Base-by-base conservation (phyloP, 2,329 filamentous ascomycete species). In the Clonostachys sp. region DNA sequence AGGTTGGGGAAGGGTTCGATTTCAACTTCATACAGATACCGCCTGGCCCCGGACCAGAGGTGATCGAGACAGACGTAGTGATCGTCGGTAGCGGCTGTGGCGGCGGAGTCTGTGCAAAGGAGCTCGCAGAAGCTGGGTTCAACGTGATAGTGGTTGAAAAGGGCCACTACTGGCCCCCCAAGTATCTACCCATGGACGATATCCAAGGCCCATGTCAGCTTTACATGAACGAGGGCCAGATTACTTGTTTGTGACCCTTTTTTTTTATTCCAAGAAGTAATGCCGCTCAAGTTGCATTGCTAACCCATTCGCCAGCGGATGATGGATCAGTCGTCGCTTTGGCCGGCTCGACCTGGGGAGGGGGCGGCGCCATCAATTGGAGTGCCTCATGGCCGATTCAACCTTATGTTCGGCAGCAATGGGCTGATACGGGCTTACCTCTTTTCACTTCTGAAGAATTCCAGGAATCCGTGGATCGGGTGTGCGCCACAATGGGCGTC, bases 321-420 rank as follows among this genome's bases (percentile, higher is more conserved):
- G 77, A 85, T 57, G 71, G 70, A 12, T 74, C 76, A 4, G 68
- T 84, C 34, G 76, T 68, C n/a, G 63, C 90, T 6, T 61, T 87
- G 3, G 80, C 86, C 0, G 89, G 86, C 2, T 76, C 79, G 44
- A 79, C 79, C 33, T 91, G 84, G 78, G 89, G 89, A 35, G 89
- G 89, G 18, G 89, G 89, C 35, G 88, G 89, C 5, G 87, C 86
- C 0, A 66, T 94, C 52, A 94, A 94, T 62, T 94, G 89, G 88
- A 84, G 70, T 52, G 75, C 73, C 13, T 63, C 64, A 24, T 63
- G 78, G 47, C 69, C 74, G 53, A 86, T 86, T 0, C 87, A 89
- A 58, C 80, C 75, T 12, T 86, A 75, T 53, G 86, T 94, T 2
- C 78, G 88, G 3, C 72, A 80, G 51, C 87, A 92, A 65, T 95